Conservation (phyloP, 805 yeast genomes). For the Ogataea degrootiae region DNA sequence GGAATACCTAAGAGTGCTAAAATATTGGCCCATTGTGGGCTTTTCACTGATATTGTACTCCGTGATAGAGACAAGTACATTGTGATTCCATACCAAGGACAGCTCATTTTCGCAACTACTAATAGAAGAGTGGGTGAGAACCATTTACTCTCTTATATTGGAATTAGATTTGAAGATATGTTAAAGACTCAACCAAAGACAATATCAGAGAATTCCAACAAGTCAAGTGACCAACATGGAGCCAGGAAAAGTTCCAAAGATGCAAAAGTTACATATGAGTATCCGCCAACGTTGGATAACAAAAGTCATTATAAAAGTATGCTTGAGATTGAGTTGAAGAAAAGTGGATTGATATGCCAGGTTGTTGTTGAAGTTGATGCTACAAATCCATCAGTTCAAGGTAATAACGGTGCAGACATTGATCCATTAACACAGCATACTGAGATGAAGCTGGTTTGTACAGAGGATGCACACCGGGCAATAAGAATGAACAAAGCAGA, state of each 20-base stretch:
- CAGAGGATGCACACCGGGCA: too few species aligned
- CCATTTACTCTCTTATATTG: conserved; percentile 2
- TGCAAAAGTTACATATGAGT: background rate
- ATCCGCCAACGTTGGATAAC: conserved; percentile 1
- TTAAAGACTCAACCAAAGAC: background rate
- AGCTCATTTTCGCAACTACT: conserved; percentile 5
- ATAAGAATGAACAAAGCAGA: background rate
- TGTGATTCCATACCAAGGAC: conserved; percentile 8
- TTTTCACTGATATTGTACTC: conserved; percentile 4
- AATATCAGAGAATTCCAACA: background rate
- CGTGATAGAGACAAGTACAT: background rate
- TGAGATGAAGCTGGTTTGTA: conserved; percentile 3
- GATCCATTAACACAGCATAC: background rate
- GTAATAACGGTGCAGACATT: background rate
- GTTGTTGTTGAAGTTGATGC: conserved; percentile 6
- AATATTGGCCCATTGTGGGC: conserved; percentile 3
- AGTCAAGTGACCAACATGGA: too few species aligned
- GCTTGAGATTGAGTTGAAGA: conserved; percentile 1
- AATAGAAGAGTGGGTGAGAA: conserved; percentile 1
- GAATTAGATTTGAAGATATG: conserved; percentile 8
- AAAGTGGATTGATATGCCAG: background rate
- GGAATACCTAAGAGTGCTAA: conserved; percentile 1
- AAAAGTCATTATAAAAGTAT: conserved; percentile 2
- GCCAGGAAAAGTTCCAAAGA: too few species aligned
- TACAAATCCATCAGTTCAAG: background rate